Evolutionary conservation across 2,329 filamentous ascomycete genomes (phyloP), one percentile per base, ranked within the genome.

Genomic region (Talaromyces sp.): DNA sequence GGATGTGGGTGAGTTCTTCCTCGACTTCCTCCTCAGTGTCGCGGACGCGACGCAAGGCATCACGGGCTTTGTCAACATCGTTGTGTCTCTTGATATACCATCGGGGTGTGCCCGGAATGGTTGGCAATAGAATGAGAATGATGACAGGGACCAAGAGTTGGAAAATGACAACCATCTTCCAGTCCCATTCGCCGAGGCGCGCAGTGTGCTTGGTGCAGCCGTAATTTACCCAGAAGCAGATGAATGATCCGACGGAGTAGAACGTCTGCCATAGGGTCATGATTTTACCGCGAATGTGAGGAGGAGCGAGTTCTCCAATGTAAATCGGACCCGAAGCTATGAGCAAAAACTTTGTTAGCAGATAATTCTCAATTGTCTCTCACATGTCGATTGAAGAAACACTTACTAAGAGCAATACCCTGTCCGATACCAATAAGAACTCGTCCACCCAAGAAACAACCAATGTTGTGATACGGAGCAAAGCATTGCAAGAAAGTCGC

Each of bases 231-330:
- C 82, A 85, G 78, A 86, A 88, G 60, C 86, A 87, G 69, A 89
- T 85, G 75, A 89, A 89, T 15, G 83, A 85, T 3, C 87, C 87
- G 31, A 89, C 87, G 1, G 80, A 85, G 77, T 88, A 90, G 77
- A 88, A 88, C 70, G 88, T 82, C 74, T 89, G 87, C 87, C 87
- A 89, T 72, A 89, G 88, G 2, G 86, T 85, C 87, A 90, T 89
- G 73, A 89, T 87, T 67, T 83, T 84, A 58, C 87, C 87, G 65
- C 88, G 84, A 67, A 90, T 89, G 67, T 87, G 82, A 6, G 86
- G 74, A 0, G 88, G 87, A 0, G 87, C 83, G 56, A 90, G 78
- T 73, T 91, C 89, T 67, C 88, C 87, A 67, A 91, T 91, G 75
- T 91, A 91, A 61, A 90, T 87, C 10, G 88, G 87, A 1, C 88